A percentile compares a stretch with the other conserved stretches of the same genome.
Conservation (phyloP, 2,329 filamentous ascomycete species). For the Diaporthe destruens region DNA sequence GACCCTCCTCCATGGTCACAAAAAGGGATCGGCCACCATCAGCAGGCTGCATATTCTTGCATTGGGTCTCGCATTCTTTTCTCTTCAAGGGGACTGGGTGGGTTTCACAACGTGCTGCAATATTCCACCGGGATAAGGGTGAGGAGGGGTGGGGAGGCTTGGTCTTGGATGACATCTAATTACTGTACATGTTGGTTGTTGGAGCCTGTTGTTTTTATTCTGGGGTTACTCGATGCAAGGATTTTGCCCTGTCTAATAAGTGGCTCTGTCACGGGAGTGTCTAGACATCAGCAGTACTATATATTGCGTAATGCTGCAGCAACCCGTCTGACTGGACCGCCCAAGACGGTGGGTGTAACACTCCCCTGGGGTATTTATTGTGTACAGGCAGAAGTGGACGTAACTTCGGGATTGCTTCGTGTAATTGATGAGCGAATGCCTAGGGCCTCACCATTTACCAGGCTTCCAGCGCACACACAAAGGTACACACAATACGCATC, state of each 20-base stretch:
- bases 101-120: conserved; percentile 15
- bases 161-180: background rate
- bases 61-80: conserved; percentile 6
- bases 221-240: conserved; percentile 10
- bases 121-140: background rate
- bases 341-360: background rate
- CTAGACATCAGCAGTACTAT: background rate
- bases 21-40: conserved; percentile 25
- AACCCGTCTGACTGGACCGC: background rate
- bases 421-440: background rate
- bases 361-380: background rate
- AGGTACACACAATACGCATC: background rate
- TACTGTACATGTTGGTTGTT: background rate
- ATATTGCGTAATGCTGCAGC: conserved; percentile 23
- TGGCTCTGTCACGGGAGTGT: conserved; percentile 12
- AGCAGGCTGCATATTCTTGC: conserved; percentile 2
- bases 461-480: conserved; percentile 1
- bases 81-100: background rate
- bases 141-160: background rate
- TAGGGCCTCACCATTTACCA: background rate
- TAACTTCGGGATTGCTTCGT: background rate
- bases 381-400: background rate
- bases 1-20: conserved; percentile 33
- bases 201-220: background rate
- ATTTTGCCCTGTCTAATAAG: background rate